Conservation (phyloP, 2,329 filamentous ascomycete species). For the Diaporthe capsici region DNA sequence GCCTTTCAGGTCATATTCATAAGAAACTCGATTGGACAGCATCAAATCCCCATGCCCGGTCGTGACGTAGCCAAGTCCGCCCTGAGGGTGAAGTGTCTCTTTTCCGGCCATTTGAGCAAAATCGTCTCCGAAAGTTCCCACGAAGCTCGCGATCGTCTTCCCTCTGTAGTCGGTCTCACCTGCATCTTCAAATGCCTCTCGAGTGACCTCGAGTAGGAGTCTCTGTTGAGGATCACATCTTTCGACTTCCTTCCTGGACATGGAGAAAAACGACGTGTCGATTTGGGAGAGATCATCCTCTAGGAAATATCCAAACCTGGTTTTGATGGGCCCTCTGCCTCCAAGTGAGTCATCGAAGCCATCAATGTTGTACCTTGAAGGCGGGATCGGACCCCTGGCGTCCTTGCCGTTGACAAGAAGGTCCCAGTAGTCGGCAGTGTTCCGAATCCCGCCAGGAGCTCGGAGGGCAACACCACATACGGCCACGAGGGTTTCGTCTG, state of each 20-base stretch:
- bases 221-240: conserved; percentile 16
- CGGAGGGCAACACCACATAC: conserved; percentile 1
- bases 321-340: neutral
- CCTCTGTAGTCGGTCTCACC: conserved; percentile 4
- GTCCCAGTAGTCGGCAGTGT: conserved; percentile 6
- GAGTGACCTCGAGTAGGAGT: neutral
- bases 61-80: neutral
- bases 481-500: neutral
- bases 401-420: conserved; percentile 9
- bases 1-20: neutral
- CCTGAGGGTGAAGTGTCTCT: conserved; percentile 4
- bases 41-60: neutral
- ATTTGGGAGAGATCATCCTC: neutral
- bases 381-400: neutral
- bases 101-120: neutral
- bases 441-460: neutral
- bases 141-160: neutral
- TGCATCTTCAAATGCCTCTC: neutral
- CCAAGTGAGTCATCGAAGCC: conserved; percentile 7
- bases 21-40: neutral
- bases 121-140: neutral
- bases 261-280: neutral
- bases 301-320: conserved; percentile 9
- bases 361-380: conserved; percentile 3
- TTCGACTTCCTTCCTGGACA: conserved; percentile 9